Percentiles rank a stretch among this genome's conserved stretches.
phyloP scores from a whole-genome alignment of 2,329 filamentous ascomycete genomes.

The Penicillium sp. region DNA sequence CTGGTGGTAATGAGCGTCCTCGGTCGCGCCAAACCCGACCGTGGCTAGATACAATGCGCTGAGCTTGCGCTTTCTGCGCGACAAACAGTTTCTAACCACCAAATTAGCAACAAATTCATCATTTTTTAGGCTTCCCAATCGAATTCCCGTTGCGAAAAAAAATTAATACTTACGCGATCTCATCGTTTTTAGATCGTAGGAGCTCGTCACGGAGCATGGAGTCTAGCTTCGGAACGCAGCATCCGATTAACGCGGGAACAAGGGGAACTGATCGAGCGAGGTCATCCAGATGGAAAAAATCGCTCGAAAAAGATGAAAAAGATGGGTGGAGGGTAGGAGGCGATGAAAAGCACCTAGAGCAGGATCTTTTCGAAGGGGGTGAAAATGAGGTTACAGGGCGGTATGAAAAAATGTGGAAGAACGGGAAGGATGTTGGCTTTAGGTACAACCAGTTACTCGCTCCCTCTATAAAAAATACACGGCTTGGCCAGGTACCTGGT shows the following conservation, averaged over 20 bases:
- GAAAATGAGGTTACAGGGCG: constrained; percentile 16
- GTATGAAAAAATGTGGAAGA: constrained; percentile 16
- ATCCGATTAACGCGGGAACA: constrained; percentile 53
- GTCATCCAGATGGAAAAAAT: constrained; percentile 47
- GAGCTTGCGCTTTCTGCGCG: constrained; percentile 86
- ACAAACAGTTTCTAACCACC: constrained; percentile 57
- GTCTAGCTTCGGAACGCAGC: constrained; percentile 49
- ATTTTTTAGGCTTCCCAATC: constrained; percentile 11
- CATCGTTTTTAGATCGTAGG: constrained; percentile 52
- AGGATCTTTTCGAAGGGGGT: constrained; percentile 20
- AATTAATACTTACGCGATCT: constrained; percentile 51
- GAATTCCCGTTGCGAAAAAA: constrained; percentile 16
- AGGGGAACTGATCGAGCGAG: constrained; percentile 38
- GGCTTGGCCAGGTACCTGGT: constrained; percentile 11
- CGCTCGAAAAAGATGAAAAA: constrained; percentile 47
- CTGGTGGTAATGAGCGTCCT: constrained; percentile 53
- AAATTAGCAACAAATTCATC: constrained; percentile 37
- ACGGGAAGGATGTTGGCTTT: constrained; percentile 12
- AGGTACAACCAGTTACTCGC: constrained; percentile 14
- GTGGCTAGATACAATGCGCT: constrained; percentile 83
- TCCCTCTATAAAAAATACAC: constrained; percentile 12
- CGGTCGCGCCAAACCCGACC: constrained; percentile 53
- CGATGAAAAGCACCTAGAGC: constrained; percentile 30
- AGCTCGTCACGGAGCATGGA: constrained; percentile 53
- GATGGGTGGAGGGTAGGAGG: constrained; percentile 42